A percentile compares a stretch with the other conserved stretches of the same genome.
Conservation (phyloP, 2,329 filamentous ascomycete genomes). For the Arthrobotrys megalospora region DNA sequence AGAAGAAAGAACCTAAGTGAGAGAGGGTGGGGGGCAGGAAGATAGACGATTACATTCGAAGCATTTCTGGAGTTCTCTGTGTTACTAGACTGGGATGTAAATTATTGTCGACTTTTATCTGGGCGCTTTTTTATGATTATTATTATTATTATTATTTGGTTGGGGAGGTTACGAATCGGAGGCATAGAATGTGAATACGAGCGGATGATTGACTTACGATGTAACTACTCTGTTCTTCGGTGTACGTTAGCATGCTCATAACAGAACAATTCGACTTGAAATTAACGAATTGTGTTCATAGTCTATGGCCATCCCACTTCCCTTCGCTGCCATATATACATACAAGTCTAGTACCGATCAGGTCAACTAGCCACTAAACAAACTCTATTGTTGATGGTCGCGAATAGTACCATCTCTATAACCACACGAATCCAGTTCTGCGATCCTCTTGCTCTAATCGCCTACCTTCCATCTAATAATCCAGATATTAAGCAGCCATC, state of each 20-base stretch:
- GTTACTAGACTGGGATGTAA: constrained; percentile 49
- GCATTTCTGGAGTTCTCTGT: constrained; percentile 43
- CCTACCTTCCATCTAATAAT: neutral
- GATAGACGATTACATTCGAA: constrained; percentile 2
- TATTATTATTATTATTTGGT: no score
- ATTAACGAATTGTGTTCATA: no score
- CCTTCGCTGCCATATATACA: no score
- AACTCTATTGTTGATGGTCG: no score
- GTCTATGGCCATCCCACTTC: no score
- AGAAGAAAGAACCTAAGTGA: constrained; percentile 31
- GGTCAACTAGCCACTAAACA: no score
- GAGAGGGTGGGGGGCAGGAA: constrained; percentile 42
- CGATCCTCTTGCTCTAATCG: neutral
- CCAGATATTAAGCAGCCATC: constrained; percentile 6
- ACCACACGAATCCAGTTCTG: no score
- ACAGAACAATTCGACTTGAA: no score
- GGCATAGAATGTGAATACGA: neutral
- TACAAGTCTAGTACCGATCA: no score
- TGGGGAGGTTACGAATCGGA: neutral
- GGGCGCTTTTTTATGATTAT: neutral
- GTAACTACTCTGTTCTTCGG: no score
- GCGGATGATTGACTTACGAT: neutral
- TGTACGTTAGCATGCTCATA: no score
- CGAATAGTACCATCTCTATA: no score
- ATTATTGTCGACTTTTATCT: constrained; percentile 27